Conservation (phyloP, 345 rosid genomes). For the Rhodomyrtus tomentosa region DNA sequence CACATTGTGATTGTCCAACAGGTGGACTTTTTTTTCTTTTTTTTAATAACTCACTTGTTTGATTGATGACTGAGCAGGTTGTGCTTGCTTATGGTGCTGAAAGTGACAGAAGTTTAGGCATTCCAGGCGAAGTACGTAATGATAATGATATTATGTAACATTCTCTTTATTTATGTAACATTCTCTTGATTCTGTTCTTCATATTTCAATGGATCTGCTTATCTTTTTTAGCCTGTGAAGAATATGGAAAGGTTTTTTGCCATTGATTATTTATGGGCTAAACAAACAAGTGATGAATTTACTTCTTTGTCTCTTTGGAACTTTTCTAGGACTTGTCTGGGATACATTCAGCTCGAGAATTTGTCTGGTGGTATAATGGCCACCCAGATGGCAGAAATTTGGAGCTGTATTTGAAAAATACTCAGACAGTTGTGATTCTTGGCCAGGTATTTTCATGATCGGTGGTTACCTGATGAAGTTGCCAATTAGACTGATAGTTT, state of each 20-base stretch:
- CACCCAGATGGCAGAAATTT: conserved; percentile 67
- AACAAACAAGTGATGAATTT: background rate
- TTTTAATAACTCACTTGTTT: background rate
- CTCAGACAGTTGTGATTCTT: conserved; percentile 71
- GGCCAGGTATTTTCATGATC: conserved; percentile 47
- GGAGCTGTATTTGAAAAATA: conserved; percentile 57
- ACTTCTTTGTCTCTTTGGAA: background rate
- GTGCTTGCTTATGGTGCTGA: conserved; percentile 97
- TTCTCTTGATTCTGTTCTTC: background rate
- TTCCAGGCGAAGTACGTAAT: conserved; percentile 67
- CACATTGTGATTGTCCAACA: background rate
- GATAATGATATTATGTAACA: background rate
- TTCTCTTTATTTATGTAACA: background rate
- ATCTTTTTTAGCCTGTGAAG: background rate
- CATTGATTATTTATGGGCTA: background rate
- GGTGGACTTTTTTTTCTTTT: background rate
- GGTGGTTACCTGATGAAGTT: background rate
- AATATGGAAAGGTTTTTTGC: background rate
- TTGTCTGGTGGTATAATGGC: conserved; percentile 98
- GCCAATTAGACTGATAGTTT: background rate
- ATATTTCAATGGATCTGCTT: background rate
- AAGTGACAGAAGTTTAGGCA: conserved; percentile 73
- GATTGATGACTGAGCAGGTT: conserved; percentile 38
- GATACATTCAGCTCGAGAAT: conserved; percentile 82
- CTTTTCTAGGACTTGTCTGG: conserved; percentile 49